Base-by-base conservation (phyloP, 345 rosid genomes). In the Populus alba region DNA sequence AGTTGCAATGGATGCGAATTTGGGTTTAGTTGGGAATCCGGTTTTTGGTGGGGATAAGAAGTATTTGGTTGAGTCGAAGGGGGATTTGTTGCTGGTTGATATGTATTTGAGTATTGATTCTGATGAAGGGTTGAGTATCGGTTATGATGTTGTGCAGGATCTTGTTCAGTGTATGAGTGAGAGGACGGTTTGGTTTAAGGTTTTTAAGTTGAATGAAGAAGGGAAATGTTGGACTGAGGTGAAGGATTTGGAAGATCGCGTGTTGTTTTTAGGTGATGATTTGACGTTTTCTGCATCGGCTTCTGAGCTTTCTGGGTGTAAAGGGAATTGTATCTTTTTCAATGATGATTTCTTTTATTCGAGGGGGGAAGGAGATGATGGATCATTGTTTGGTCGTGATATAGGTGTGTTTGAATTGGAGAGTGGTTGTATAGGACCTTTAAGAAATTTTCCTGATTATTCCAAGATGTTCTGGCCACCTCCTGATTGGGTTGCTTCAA, bases 261-360 rank as follows among this genome's bases (percentile, higher is more conserved):
- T 94, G 78, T 79, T 97, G 90, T 97, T 97, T 75, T 71, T 92
- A n/a, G 97, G 98, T n/a, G 95, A 92, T 77, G 98, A 91, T 69
- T 89, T 89, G 70, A 83, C 89, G 13, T 96, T 94, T 79, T 89
- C 97, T 0, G 90, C 90, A 2, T 84, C 88, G 0, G 87, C 86
- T 33, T 81, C 83, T 38, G 93, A 94, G 75, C 69, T 90, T 65
- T 81, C 81, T 69, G 70, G 72, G 18, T 82, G 84, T 78, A 85
- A 55, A 38, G 98, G 97, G 68, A 91, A 88, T 75, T 87, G 84
- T 39, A 83, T 96, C 72, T 81, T 94, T 63, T 96, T 90, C 38
- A 84, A 79, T 0, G 95, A 92, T 77, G 84, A 87, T 85, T 87
- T 83, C 82, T 87, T 82, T 65, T 75, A 75, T 78, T 49, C 83